Percentiles rank a stretch among this genome's conserved stretches.
phyloP scores from a whole-genome alignment of 257 asterid species.

The Fraxinus quadrangulata region DNA sequence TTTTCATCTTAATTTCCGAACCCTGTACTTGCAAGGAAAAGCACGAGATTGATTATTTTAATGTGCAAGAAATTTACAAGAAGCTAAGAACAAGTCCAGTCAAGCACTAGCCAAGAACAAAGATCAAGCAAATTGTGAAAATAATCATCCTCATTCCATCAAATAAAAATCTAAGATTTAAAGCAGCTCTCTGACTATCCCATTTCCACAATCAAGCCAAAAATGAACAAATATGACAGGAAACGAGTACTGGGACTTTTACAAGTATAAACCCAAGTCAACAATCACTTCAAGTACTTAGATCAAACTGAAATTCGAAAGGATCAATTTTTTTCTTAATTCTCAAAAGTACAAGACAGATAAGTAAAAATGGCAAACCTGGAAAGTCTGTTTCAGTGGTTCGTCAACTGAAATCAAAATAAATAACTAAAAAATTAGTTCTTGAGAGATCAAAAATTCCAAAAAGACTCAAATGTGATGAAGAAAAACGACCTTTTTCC shows the following conservation, averaged over 20 bases:
- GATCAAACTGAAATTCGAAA: slow-evolving; percentile 4
- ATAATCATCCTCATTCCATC: not conserved
- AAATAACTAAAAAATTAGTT: slow-evolving; percentile 21
- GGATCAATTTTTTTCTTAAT: not conserved
- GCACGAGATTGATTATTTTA: not conserved
- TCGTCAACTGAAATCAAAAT: slow-evolving; percentile 64
- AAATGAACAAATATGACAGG: not conserved
- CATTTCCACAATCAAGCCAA: slow-evolving; percentile 12
- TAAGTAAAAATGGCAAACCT: slow-evolving; percentile 49
- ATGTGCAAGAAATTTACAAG: not conserved
- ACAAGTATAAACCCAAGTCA: not conserved
- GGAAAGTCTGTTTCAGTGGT: slow-evolving; percentile 57
- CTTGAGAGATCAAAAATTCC: slow-evolving; percentile 44
- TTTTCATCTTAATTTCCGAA: not conserved
- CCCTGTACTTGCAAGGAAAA: not conserved
- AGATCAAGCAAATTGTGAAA: not conserved
- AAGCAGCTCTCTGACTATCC: slow-evolving; percentile 26
- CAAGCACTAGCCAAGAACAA: slow-evolving; percentile 15
- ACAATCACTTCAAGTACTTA: not conserved
- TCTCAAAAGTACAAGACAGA: slow-evolving; percentile 13
- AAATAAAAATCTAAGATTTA: slow-evolving; percentile 24
- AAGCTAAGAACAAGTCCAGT: slow-evolving; percentile 10
- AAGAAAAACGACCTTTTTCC: slow-evolving; percentile 51
- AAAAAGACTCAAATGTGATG: slow-evolving; percentile 8
- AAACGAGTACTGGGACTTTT: not conserved